phyloP scores from a whole-genome alignment of 345 rosid genomes.

The Euphorbia tirucalli region DNA sequence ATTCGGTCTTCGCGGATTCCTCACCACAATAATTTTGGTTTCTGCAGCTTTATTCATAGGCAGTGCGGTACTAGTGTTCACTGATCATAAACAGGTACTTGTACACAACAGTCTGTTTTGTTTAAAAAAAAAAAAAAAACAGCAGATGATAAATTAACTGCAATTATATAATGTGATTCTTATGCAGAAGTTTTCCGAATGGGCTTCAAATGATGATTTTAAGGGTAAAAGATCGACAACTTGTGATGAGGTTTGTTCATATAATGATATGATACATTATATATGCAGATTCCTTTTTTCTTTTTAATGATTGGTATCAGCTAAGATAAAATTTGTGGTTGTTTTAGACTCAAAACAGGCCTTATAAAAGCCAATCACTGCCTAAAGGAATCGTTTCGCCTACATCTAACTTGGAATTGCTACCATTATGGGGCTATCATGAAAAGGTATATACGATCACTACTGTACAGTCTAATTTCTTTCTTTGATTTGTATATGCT shows the following conservation, averaged over 20 bases:
- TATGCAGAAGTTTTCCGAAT: constrained; percentile 36
- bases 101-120: no score
- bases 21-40: constrained; percentile 36
- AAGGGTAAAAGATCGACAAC: constrained; percentile 13
- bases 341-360: constrained; percentile 40
- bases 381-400: constrained; percentile 65
- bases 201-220: constrained; percentile 30
- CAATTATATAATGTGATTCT: background rate
- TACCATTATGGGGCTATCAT: constrained; percentile 52
- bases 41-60: constrained; percentile 46
- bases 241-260: constrained; percentile 10
- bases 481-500: background rate
- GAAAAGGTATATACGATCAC: constrained; percentile 31
- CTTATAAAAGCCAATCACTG: constrained; percentile 44
- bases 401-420: constrained; percentile 68
- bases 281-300: background rate
- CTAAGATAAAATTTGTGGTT: background rate
- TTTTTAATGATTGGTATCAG: background rate
- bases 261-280: background rate
- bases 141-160: no score
- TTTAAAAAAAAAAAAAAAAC: no score
- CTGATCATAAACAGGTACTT: no score
- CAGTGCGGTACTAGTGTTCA: constrained; percentile 21
- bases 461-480: no score
- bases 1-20: constrained; percentile 32